Evolutionary conservation across 1,139 yeast genomes (phyloP).

Genomic region (Kodamaea derodonti): DNA sequence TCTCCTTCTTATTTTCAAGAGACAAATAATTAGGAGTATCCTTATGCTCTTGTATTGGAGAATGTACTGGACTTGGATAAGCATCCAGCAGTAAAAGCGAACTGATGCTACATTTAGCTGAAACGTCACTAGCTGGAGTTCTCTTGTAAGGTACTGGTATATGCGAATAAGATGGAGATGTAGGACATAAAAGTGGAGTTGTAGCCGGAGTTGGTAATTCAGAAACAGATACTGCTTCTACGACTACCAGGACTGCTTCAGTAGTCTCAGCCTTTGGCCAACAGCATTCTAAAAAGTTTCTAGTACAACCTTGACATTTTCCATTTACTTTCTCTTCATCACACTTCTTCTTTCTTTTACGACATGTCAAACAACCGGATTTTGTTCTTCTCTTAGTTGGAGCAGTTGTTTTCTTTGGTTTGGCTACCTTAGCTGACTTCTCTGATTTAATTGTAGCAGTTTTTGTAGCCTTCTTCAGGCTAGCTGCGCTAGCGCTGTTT

Average conservation of each 20-base stretch:
- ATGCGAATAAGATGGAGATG: constrained; percentile 4
- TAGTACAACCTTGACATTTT: constrained; percentile 45
- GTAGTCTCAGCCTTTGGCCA: constrained; percentile 16
- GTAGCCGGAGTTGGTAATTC: constrained; percentile 5
- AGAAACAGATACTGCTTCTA: neutral
- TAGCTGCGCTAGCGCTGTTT: constrained; percentile 8
- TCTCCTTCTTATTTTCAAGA: constrained; percentile 2
- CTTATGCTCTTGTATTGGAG: constrained; percentile 12
- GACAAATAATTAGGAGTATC: neutral
- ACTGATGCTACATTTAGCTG: constrained; percentile 13
- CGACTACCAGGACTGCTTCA: neutral
- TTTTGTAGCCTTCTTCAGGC: constrained; percentile 9
- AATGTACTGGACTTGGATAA: constrained; percentile 17
- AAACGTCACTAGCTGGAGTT: constrained; percentile 7
- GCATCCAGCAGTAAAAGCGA: constrained; percentile 13
- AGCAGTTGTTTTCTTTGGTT: constrained; percentile 7
- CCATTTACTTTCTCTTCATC: constrained; percentile 54
- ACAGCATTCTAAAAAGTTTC: constrained; percentile 45
- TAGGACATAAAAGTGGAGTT: constrained; percentile 7
- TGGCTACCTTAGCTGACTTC: constrained; percentile 2
- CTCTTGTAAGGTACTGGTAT: constrained; percentile 4
- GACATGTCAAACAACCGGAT: constrained; percentile 74
- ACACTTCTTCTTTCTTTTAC: constrained; percentile 68
- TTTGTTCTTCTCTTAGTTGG: constrained; percentile 49
- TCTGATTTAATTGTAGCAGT: constrained; percentile 1